A percentile compares a stretch with the other conserved stretches of the same genome.
Conservation (phyloP, 2,329 filamentous ascomycete genomes). For the Fusarium annulatum region DNA sequence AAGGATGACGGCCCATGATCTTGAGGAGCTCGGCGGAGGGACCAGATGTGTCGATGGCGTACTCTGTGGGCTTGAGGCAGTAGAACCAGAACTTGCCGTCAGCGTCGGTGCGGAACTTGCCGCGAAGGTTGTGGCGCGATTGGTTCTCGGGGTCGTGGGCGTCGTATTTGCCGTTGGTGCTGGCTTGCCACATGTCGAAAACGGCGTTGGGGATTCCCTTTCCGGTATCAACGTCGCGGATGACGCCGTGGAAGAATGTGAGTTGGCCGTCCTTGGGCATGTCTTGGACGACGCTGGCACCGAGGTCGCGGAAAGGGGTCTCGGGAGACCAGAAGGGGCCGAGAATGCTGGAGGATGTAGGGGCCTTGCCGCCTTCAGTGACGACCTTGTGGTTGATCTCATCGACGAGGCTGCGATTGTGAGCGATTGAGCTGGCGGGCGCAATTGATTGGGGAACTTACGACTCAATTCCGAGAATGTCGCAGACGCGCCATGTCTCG, state of each 20-base stretch:
- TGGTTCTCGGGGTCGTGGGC: slow-evolving; percentile 80
- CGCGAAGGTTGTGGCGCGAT: slow-evolving; percentile 77
- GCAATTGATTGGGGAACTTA: slow-evolving; percentile 51
- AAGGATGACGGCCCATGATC: slow-evolving; percentile 61
- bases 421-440: not conserved
- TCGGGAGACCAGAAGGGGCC: slow-evolving; percentile 83
- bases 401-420: slow-evolving; percentile 17
- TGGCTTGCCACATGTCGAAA: slow-evolving; percentile 83
- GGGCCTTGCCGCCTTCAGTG: slow-evolving; percentile 69
- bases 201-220: slow-evolving; percentile 74
- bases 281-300: slow-evolving; percentile 74
- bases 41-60: slow-evolving; percentile 75
- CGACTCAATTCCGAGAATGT: slow-evolving; percentile 80
- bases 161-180: slow-evolving; percentile 80
- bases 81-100: slow-evolving; percentile 79
- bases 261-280: slow-evolving; percentile 67
- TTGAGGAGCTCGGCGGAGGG: slow-evolving; percentile 55
- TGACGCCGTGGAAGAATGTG: slow-evolving; percentile 75
- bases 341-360: slow-evolving; percentile 81
- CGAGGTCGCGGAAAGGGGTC: slow-evolving; percentile 76
- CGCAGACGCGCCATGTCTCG: slow-evolving; percentile 78
- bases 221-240: slow-evolving; percentile 73
- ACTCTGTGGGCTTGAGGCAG: slow-evolving; percentile 79
- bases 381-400: slow-evolving; percentile 74
- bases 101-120: slow-evolving; percentile 78